Evolutionary conservation across 192 early-diverging fungal genomes (phyloP).

Genomic region (Podila clonocystis): DNA sequence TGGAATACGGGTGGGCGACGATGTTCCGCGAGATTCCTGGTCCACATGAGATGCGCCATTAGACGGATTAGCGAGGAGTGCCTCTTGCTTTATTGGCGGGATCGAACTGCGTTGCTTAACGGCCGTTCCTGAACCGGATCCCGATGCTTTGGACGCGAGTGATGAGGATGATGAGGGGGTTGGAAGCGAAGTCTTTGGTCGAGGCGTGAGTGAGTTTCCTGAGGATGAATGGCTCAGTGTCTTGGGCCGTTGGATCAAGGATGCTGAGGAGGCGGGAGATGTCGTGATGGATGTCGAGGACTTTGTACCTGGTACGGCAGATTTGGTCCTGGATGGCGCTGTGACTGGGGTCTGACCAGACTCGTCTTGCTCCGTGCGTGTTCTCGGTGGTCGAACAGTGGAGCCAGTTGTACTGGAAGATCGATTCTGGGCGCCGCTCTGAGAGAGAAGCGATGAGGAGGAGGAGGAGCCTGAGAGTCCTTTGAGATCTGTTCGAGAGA

Average conservation of each 20-base stretch:
- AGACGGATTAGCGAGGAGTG: neutral
- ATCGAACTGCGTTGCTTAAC: neutral
- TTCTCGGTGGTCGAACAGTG: neutral
- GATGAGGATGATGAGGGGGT: neutral
- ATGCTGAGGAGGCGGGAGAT: neutral
- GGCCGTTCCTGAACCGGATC: neutral
- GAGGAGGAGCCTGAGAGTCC: neutral
- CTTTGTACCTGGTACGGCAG: neutral
- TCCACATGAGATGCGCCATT: neutral
- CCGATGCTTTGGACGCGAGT: neutral
- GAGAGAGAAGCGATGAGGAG: neutral
- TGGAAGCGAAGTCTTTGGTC: neutral
- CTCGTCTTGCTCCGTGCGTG: neutral
- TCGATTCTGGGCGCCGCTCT: neutral
- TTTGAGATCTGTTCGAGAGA: conserved; percentile 8
- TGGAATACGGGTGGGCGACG: conserved; percentile 6
- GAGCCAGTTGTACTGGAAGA: neutral
- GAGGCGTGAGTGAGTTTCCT: neutral
- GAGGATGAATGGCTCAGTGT: neutral
- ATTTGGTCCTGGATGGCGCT: neutral
- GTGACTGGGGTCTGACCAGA: neutral
- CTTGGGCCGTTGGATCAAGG: neutral
- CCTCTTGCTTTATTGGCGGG: neutral
- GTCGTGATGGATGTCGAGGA: neutral
- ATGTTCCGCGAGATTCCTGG: neutral